A percentile compares a stretch with the other conserved stretches of the same genome.
phyloP scores from a whole-genome alignment of 2,329 filamentous ascomycete species.

The Pyricularia grisea region DNA sequence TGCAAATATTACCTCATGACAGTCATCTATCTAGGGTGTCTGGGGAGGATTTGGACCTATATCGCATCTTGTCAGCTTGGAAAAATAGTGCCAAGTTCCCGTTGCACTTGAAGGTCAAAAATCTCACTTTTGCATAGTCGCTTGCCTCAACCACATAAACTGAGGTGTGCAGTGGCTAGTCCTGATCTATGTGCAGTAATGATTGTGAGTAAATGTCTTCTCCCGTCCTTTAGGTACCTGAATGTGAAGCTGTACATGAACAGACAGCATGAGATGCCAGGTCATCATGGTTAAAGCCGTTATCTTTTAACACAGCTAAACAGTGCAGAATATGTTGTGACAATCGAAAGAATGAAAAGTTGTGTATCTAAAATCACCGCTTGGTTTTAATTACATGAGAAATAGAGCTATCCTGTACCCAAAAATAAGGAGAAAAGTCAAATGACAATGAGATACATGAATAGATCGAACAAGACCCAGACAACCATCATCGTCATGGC shows the following conservation, averaged over 20 bases:
- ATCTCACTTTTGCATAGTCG: background rate
- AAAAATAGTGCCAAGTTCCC: background rate
- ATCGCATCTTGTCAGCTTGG: background rate
- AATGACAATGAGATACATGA: background rate
- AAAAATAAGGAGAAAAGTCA: background rate
- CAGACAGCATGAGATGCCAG: too few species aligned
- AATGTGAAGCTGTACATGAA: too few species aligned
- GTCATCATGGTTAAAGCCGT: too few species aligned
- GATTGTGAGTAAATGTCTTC: too few species aligned
- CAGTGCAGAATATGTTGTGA: background rate
- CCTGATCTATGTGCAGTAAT: too few species aligned
- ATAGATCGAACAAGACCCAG: background rate
- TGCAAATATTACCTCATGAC: too few species aligned
- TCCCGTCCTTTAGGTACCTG: too few species aligned
- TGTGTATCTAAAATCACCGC: background rate
- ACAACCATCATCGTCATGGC: background rate
- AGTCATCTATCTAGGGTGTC: too few species aligned
- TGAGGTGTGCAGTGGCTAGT: background rate
- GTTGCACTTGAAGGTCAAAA: background rate
- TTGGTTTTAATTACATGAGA: background rate
- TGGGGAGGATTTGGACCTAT: too few species aligned
- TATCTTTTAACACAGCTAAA: too few species aligned
- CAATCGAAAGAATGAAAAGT: background rate
- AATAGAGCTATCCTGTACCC: background rate
- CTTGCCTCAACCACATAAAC: background rate